Evolutionary conservation across 345 rosid species (phyloP).

Genomic region (Mangifera indica): DNA sequence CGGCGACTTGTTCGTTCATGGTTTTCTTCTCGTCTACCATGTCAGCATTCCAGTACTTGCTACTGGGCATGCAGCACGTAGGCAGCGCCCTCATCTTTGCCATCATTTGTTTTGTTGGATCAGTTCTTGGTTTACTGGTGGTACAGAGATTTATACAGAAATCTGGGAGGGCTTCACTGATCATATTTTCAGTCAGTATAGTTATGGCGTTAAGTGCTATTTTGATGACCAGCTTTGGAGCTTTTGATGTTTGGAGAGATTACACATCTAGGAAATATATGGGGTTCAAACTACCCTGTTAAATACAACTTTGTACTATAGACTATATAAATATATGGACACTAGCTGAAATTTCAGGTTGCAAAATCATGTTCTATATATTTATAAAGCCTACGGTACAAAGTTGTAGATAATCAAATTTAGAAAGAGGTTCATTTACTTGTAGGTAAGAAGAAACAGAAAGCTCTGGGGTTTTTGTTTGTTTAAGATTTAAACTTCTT

Average conservation of each 20-base stretch:
- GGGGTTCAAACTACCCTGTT: constrained; percentile 48
- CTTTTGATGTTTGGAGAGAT: constrained; percentile 63
- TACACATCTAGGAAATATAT: constrained; percentile 52
- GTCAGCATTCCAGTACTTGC: constrained; percentile 66
- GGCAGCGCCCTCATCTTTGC: constrained; percentile 51
- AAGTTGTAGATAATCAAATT: no score
- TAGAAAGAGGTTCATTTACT: no score
- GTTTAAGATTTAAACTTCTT: no score
- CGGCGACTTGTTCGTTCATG: constrained; percentile 77
- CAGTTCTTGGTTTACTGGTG: constrained; percentile 66
- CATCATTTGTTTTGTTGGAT: constrained; percentile 56
- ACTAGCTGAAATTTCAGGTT: no score
- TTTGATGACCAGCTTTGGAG: constrained; percentile 71
- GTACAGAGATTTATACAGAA: constrained; percentile 55
- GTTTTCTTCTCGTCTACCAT: constrained; percentile 68
- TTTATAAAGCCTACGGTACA: no score
- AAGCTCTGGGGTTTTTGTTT: no score
- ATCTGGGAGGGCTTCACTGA: constrained; percentile 81
- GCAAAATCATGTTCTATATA: no score
- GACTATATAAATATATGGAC: no score
- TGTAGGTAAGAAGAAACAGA: no score
- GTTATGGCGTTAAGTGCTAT: constrained; percentile 81
- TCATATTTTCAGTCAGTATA: constrained; percentile 70
- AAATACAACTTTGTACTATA: no score
- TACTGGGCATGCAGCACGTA: constrained; percentile 66